phyloP scores from a whole-genome alignment of 495 filamentous ascomycete genomes.

The Amorphotheca resinae region DNA sequence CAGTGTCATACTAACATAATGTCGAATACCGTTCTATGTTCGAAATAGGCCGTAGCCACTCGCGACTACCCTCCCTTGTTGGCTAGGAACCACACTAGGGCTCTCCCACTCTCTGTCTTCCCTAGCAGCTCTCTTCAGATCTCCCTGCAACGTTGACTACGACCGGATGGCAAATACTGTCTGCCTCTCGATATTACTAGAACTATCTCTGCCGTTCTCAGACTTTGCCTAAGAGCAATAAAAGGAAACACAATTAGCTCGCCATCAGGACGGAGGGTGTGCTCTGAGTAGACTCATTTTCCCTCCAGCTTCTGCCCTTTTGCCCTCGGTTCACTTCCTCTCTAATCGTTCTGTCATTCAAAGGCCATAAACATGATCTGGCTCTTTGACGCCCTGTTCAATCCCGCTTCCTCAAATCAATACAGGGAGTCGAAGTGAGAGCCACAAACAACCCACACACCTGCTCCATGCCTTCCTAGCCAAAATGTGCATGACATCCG shows the following conservation, averaged over 20 bases:
- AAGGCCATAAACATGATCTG: background rate
- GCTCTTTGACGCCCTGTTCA: background rate
- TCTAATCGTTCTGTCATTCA: background rate
- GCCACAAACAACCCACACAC: background rate
- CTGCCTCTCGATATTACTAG: constrained; percentile 1
- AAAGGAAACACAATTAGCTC: constrained; percentile 4
- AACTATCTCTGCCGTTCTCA: background rate
- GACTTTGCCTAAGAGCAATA: constrained; percentile 4
- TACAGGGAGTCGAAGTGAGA: background rate
- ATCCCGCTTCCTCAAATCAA: background rate
- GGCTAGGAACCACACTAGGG: constrained; percentile 6
- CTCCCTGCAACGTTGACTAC: background rate
- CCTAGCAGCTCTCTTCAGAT: background rate
- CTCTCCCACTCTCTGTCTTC: background rate
- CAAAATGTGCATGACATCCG: background rate
- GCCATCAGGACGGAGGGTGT: background rate
- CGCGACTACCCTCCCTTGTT: constrained; percentile 3
- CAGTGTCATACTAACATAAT: background rate
- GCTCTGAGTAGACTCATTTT: background rate
- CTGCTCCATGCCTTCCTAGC: background rate
- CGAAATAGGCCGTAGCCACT: background rate
- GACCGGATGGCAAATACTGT: constrained; percentile 1
- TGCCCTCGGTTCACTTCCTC: background rate
- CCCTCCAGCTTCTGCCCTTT: background rate
- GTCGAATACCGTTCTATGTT: background rate